phyloP scores from a whole-genome alignment of 2,329 filamentous ascomycete species.

The Colletotrichum karsti region DNA sequence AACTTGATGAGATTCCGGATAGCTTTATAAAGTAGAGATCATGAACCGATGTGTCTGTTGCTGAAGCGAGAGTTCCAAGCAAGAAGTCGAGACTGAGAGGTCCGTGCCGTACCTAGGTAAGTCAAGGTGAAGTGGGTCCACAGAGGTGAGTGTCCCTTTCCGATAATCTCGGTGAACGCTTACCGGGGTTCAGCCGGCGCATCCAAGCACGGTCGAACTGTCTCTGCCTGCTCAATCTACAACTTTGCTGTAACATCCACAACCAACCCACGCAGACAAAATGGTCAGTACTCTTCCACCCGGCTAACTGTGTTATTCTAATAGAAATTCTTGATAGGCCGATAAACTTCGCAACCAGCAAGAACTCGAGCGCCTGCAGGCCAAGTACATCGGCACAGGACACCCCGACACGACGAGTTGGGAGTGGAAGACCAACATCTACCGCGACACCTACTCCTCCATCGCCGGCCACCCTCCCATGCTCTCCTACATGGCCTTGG shows the following conservation, averaged over 20 bases:
- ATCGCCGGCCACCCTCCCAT: constrained; percentile 91
- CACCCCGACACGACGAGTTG: constrained; percentile 97
- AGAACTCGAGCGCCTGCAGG: constrained; percentile 95
- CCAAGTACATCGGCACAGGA: constrained; percentile 94
- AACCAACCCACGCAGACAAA: background rate
- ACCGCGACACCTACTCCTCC: constrained; percentile 89
- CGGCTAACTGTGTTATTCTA: background rate
- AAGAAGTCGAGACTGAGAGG: background rate
- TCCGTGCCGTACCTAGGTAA: too few relatives aligned
- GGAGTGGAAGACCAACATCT: constrained; percentile 97
- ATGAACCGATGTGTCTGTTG: background rate
- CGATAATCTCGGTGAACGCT: background rate
- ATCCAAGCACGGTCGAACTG: background rate
- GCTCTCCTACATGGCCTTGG: constrained; percentile 88
- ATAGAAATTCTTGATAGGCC: constrained; percentile 62
- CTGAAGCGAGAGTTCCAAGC: background rate
- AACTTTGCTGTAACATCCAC: background rate
- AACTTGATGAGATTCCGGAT: background rate
- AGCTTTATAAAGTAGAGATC: background rate
- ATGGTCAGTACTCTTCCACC: background rate
- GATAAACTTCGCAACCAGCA: constrained; percentile 98
- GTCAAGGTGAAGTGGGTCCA: background rate
- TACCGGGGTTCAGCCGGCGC: constrained; percentile 28
- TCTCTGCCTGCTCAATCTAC: background rate
- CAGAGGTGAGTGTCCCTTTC: background rate